A percentile compares a stretch with the other conserved stretches of the same genome.
Evolutionary conservation across 441 rosid species (phyloP).

Genomic region (Metrosideros polymorpha): DNA sequence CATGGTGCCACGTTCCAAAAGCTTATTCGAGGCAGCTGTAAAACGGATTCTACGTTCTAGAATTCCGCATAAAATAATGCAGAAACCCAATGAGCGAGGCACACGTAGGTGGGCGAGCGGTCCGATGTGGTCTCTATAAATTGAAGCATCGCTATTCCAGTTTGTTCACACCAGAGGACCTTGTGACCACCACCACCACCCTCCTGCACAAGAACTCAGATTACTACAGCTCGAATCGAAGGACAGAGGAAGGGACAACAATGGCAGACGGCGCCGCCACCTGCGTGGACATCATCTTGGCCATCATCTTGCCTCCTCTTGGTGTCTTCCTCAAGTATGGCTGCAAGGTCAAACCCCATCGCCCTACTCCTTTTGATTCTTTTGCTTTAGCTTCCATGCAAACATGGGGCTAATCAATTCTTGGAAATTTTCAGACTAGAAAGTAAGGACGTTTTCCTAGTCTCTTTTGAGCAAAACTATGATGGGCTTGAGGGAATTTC

Average conservation of each 20-base stretch:
- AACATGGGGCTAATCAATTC: not conserved
- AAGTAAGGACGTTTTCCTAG: not conserved
- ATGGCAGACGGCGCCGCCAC: conserved; percentile 33
- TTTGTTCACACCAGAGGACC: not conserved
- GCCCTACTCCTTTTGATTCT: not conserved
- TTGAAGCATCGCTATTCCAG: not conserved
- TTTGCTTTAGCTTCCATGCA: not conserved
- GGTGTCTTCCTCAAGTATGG: conserved; percentile 91
- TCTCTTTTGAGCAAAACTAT: not conserved
- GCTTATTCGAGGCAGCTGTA: not conserved
- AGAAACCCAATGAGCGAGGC: not conserved
- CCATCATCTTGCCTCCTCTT: conserved; percentile 85
- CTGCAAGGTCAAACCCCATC: conserved; percentile 33
- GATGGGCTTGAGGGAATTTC: not conserved
- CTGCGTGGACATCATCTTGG: conserved; percentile 62
- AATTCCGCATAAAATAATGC: not conserved
- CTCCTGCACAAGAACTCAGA: not conserved
- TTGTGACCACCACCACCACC: not conserved
- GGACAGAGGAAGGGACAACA: not conserved
- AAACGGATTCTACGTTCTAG: not conserved
- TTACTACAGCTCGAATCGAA: not conserved
- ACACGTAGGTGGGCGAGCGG: not conserved
- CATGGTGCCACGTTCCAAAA: not conserved
- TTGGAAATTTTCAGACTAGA: not conserved
- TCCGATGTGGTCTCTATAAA: not conserved